Conservation (phyloP, 345 rosid species). For the Draba incana region DNA sequence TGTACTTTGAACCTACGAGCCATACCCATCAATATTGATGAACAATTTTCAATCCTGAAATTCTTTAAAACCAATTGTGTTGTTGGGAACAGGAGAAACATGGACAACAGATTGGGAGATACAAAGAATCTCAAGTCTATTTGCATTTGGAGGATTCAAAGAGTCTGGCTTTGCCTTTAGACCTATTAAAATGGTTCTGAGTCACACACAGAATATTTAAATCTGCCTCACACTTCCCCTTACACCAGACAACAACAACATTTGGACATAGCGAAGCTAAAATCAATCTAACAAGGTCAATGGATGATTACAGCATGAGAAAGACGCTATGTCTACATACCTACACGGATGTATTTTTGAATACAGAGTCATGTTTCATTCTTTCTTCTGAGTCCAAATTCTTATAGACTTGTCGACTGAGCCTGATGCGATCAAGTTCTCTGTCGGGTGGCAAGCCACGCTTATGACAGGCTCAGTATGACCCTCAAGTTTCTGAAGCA, state of each 20-base stretch:
- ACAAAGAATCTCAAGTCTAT: slow-evolving; percentile 5
- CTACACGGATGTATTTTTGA: slow-evolving; percentile 10
- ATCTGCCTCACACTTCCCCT: slow-evolving; percentile 12
- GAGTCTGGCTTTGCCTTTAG: neutral
- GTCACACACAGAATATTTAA: neutral
- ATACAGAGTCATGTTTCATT: slow-evolving; percentile 31
- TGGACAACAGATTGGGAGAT: slow-evolving; percentile 12
- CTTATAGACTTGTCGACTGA: slow-evolving; percentile 79
- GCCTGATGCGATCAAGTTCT: slow-evolving; percentile 86
- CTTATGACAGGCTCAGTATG: slow-evolving; percentile 80
- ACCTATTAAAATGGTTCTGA: slow-evolving; percentile 3
- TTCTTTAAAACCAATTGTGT: slow-evolving; percentile 1
- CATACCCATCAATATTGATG: neutral
- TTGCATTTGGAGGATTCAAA: slow-evolving; percentile 4
- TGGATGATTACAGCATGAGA: neutral
- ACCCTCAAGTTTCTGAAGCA: slow-evolving; percentile 92
- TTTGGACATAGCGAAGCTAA: neutral
- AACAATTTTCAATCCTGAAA: neutral
- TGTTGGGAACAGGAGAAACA: slow-evolving; percentile 2
- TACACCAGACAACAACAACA: neutral
- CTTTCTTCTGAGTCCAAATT: slow-evolving; percentile 80
- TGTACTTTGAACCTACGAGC: slow-evolving; percentile 7
- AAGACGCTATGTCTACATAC: neutral
- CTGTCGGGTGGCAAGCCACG: slow-evolving; percentile 81
- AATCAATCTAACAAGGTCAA: slow-evolving; percentile 13